Evolutionary conservation across 2,329 filamentous ascomycete genomes (phyloP), one percentile per base, ranked within the genome.

Genomic region (Aspergillus pseudoviridinutans): DNA sequence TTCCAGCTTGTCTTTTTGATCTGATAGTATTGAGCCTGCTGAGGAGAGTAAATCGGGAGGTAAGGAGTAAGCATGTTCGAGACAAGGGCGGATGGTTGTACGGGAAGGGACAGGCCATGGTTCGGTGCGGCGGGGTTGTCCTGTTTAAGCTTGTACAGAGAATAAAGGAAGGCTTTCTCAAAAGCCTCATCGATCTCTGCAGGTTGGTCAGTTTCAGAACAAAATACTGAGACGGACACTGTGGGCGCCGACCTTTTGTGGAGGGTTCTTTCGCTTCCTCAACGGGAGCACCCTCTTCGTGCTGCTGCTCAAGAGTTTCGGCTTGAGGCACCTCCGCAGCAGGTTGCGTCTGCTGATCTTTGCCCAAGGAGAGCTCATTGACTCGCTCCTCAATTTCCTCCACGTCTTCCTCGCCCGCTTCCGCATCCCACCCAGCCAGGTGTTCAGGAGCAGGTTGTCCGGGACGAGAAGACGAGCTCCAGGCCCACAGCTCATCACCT

Each of bases 1-100:
- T 89, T 89, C 84, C 84, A 88, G 60, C 82, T 86, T 3, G 85
- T 86, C 73, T 88, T 89, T 67, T 88, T 89, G 71, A 89, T 87
- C 62, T 86, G 84, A 53, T 86, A 81, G 58, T 78, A 84, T 56
- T 81, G 81, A 2, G 79, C 77, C 65, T 85, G 79, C 22, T 80
- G 76, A 4, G 83, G 74, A 10, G 80, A 83, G 67, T 80, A 81
- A 22, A 83, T 79, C 2, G 86, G 86, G 1, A 89, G 78, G 64
- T 85, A 87, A 1, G 87, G 87, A n/a, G 87, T 84, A 22, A 88
- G 80, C 55, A 89, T 78, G 54, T 80, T 83, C 8, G 85, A 80
- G 69, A 89, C 85, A 65, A 88, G 76, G 25, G 81, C 80, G 0
- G 87, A 88, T 50, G 86, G 85, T 25, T 83, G 81, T 1, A 89